These are phyloP conservation scores for Elasticomyces elasticus DNA, from an alignment of 495 filamentous ascomycete genomes.

Conservation along the genomic window DNA sequence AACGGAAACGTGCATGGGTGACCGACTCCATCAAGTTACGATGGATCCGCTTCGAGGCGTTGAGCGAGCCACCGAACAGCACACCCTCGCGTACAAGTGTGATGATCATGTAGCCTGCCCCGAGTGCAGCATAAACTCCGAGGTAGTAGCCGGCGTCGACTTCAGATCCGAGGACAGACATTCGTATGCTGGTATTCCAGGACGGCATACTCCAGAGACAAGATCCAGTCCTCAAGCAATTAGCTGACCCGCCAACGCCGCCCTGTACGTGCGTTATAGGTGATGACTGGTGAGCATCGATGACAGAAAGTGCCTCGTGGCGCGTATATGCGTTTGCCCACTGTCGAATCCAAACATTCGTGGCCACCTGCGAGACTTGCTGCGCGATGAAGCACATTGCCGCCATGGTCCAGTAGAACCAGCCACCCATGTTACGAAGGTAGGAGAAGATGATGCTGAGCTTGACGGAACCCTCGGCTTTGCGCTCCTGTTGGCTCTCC, in stretches of 20 bases:
- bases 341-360: conserved; percentile 85
- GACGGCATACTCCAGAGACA: conserved; percentile 36
- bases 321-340: conserved; percentile 62
- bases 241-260: conserved; percentile 25
- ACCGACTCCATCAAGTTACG: conserved; percentile 65
- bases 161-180: conserved; percentile 30
- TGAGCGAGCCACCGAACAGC: conserved; percentile 85
- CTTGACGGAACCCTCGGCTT: conserved; percentile 76
- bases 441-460: conserved; percentile 77
- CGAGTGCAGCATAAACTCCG: conserved; percentile 68
- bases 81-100: conserved; percentile 73
- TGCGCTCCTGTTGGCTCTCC: conserved; percentile 52
- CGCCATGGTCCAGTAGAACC: conserved; percentile 85
- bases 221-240: conserved; percentile 31
- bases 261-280: conserved; percentile 27
- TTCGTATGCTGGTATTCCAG: conserved; percentile 1
- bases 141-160: conserved; percentile 82
- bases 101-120: conserved; percentile 58
- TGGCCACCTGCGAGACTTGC: conserved; percentile 73
- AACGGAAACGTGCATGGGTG: conserved; percentile 83
- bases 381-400: conserved; percentile 64
- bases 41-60: conserved; percentile 80
- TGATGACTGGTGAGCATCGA: conserved; percentile 25
- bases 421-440: conserved; percentile 76
- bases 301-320: conserved; percentile 23